These are phyloP conservation scores for Echeveria elegans DNA, from an alignment of 164 flowering plant species.

Conservation along the genomic window DNA sequence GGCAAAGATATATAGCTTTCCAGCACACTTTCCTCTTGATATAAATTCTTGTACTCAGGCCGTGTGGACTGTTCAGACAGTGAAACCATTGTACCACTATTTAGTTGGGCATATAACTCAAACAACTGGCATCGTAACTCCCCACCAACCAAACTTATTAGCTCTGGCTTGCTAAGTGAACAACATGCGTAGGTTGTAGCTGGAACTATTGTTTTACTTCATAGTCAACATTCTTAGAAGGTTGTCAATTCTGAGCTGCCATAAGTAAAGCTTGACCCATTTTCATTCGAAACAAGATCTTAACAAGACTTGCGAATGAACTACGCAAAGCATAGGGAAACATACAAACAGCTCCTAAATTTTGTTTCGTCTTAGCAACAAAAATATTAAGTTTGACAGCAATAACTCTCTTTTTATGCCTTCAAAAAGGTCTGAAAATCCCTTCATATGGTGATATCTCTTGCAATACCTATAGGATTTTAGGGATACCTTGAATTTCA, in stretches of 20 bases:
- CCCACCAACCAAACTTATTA: background rate
- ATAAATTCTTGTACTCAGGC: background rate
- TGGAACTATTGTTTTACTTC: background rate
- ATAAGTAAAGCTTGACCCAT: too few species aligned
- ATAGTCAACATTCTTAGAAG: too few species aligned
- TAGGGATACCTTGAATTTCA: background rate
- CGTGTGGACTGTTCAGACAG: background rate
- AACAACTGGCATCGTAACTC: background rate
- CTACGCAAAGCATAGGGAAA: too few species aligned
- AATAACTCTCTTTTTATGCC: too few species aligned
- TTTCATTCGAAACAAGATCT: too few species aligned
- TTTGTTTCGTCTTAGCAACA: too few species aligned
- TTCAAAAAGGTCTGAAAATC: too few species aligned
- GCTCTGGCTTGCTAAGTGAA: background rate
- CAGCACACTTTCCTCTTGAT: background rate
- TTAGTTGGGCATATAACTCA: slow-evolving; percentile 5
- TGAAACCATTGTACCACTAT: background rate
- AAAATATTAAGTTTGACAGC: too few species aligned
- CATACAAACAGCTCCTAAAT: too few species aligned
- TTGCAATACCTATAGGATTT: too few species aligned
- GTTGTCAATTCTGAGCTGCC: background rate
- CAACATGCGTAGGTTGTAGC: background rate
- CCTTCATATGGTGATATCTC: too few species aligned
- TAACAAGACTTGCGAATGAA: too few species aligned
- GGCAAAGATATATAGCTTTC: background rate